Percentiles rank a stretch among this genome's conserved stretches.
Evolutionary conservation across 164 flowering plant species (phyloP).

Genomic region (Litsea cubeba): DNA sequence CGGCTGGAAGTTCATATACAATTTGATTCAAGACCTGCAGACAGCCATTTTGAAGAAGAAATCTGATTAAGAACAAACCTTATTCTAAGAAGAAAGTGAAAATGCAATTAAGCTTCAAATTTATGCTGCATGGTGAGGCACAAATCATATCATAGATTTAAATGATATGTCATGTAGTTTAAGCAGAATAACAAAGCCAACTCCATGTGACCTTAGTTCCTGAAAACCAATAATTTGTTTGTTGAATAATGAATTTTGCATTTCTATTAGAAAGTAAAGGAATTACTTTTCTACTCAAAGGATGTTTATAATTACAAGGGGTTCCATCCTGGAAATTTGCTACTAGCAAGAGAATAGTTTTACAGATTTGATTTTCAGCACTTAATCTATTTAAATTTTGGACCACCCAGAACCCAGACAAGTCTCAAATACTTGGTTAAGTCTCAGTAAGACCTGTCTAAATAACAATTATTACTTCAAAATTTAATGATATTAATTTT

Average conservation of each 20-base stretch:
- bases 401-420: no score
- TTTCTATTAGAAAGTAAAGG: background rate
- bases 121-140: background rate
- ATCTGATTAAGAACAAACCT: background rate
- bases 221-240: background rate
- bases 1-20: constrained; percentile 89
- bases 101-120: background rate
- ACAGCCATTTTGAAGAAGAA: constrained; percentile 4
- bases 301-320: background rate
- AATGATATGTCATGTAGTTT: background rate
- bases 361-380: no score
- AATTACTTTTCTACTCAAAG: background rate
- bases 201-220: no score
- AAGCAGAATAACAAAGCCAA: background rate
- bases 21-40: constrained; percentile 90
- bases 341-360: background rate
- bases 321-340: background rate
- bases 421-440: no score
- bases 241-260: background rate
- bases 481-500: no score
- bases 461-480: no score
- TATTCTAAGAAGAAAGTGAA: background rate
- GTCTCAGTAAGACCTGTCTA: no score
- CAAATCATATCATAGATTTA: background rate
- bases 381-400: no score